These are phyloP conservation scores for Diplodia seriata DNA, from an alignment of 2,329 filamentous ascomycete genomes.

Conservation along the genomic window DNA sequence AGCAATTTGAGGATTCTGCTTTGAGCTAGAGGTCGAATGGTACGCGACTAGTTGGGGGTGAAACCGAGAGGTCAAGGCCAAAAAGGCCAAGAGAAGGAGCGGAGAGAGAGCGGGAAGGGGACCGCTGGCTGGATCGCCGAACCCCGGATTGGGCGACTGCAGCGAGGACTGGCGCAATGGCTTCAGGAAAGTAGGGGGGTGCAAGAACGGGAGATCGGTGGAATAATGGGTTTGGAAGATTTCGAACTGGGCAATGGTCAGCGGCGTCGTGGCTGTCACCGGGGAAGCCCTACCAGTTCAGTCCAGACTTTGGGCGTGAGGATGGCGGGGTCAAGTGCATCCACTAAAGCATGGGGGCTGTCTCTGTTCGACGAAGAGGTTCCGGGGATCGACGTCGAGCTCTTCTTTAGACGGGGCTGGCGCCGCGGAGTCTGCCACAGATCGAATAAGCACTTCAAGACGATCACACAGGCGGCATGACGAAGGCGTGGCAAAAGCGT, in stretches of 20 bases:
- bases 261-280: constrained; percentile 36
- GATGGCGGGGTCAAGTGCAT: constrained; percentile 67
- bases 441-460: constrained; percentile 28
- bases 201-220: constrained; percentile 74
- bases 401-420: constrained; percentile 46
- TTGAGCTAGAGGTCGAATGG: constrained; percentile 59
- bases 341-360: constrained; percentile 56
- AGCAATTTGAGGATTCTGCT: constrained; percentile 62
- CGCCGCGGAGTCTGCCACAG: constrained; percentile 31
- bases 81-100: constrained; percentile 68
- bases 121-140: constrained; percentile 39
- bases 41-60: constrained; percentile 65
- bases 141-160: constrained; percentile 40
- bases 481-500: constrained; percentile 17
- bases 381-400: constrained; percentile 46
- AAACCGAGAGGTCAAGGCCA: constrained; percentile 73
- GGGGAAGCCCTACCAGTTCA: constrained; percentile 55
- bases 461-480: constrained; percentile 28
- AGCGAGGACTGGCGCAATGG: constrained; percentile 49
- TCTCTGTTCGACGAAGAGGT: constrained; percentile 52
- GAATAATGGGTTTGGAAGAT: constrained; percentile 75
- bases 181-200: constrained; percentile 67
- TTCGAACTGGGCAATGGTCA: constrained; percentile 54
- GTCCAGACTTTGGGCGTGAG: constrained; percentile 72
- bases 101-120: constrained; percentile 42